Base-by-base conservation (phyloP, 805 yeast genomes). In the Cyberlindnera suaveolens region DNA sequence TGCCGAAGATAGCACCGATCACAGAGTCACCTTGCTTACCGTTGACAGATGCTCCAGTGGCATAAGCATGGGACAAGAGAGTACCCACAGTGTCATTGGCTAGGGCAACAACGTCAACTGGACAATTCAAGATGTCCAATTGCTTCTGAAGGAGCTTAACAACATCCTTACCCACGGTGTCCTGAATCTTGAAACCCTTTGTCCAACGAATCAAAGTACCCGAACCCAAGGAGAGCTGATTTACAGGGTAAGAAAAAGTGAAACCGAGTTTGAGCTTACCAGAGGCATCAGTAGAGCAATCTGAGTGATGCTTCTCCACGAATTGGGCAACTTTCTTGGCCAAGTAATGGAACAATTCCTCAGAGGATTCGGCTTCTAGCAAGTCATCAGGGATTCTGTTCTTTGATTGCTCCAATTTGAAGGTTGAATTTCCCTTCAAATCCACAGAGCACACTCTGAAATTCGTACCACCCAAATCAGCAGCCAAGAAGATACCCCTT, bases 81-180 rank as follows among this genome's bases (percentile, higher is more conserved):
- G 98, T 90, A 35, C 99, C 98, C 15, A 89, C 96, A 1, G 98
- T 93, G 62, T 91, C 99, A 62, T 91, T 91, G 23, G 96, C 95
- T 46, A 93, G 73, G 1, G 98, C 98, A 15, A 84, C 88, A 35
- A 90, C 85, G 31, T 65, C 60, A 32, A 87, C 87, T 9, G 86
- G 84, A 34, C 80, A 67, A 0, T 77, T 71, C 34, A 75, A 71
- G 3, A 51, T 56, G 53, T 86, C 83, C 38, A 91, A 57, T 45
- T 85, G 84, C 11, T 63, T 61, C 64, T 93, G 98, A 48, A 88
- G 72, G 37, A 80, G 64, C 36, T 68, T 68, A 40, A 86, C 93
- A 36, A 93, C 84, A 61, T 91, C 97, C 58, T 81, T 70, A 42
- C 87, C 95, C 31, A 91, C 85, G 34, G 86, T 81, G 54, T 91